Conservation (phyloP, 352 stramenopile species). For the Phytophthora tubulina region DNA sequence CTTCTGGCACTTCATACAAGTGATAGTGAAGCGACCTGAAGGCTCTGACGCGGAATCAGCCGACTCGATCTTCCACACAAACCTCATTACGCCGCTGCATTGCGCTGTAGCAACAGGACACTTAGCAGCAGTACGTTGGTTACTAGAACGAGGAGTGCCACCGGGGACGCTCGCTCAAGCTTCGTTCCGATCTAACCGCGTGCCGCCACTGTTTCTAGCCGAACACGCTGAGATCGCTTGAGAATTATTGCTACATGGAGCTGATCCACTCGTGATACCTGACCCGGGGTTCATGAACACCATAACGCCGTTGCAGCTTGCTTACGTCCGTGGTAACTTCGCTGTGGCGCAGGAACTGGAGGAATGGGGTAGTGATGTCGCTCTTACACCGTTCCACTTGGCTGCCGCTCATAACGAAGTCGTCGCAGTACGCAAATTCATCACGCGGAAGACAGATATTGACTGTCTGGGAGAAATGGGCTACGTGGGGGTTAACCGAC, state of each 20-base stretch:
- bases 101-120: constrained; percentile 71
- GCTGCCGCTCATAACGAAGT: constrained; percentile 66
- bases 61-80: constrained; percentile 76
- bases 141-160: constrained; percentile 53
- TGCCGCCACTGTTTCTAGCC: constrained; percentile 72
- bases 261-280: constrained; percentile 67
- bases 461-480: constrained; percentile 78
- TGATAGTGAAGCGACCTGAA: constrained; percentile 51
- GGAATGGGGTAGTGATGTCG: constrained; percentile 76
- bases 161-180: constrained; percentile 50
- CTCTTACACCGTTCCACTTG: constrained; percentile 73
- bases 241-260: constrained; percentile 59
- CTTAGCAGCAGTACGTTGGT: constrained; percentile 66
- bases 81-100: constrained; percentile 72
- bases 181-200: constrained; percentile 62
- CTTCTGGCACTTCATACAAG: constrained; percentile 74
- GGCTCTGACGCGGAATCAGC: constrained; percentile 47
- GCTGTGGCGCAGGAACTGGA: constrained; percentile 73
- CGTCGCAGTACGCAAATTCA: constrained; percentile 52
- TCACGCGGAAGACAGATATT: constrained; percentile 52
- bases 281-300: constrained; percentile 84
- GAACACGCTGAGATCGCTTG: constrained; percentile 66
- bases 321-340: constrained; percentile 74
- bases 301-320: constrained; percentile 72
- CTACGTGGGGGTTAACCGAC: constrained; percentile 73